These are phyloP conservation scores for Spinacia oleracea DNA, from an alignment of 179 eudicot species.

Conservation along the genomic window DNA sequence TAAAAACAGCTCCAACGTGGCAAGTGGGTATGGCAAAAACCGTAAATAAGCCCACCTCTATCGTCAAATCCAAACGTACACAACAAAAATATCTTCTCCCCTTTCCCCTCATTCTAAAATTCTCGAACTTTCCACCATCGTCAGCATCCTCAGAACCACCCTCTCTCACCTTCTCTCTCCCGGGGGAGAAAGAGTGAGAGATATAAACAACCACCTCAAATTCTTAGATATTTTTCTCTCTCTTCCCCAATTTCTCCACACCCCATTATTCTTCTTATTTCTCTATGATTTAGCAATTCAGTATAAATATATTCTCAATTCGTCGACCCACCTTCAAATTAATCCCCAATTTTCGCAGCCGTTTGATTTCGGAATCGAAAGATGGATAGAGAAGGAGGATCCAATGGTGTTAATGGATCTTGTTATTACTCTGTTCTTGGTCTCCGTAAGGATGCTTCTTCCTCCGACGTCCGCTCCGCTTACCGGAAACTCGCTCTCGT, in stretches of 20 bases:
- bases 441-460: conserved; percentile 64
- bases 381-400: conserved; percentile 66
- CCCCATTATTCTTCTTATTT: not conserved
- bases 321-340: conserved; percentile 8
- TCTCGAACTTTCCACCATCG: not conserved
- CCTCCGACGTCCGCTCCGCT: conserved; percentile 75
- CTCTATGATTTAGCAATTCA: not conserved
- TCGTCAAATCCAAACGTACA: not conserved
- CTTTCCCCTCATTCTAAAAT: not conserved
- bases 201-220: not conserved
- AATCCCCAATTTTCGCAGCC: not conserved
- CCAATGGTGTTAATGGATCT: conserved; percentile 33
- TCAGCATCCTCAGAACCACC: conserved; percentile 9
- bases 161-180: not conserved
- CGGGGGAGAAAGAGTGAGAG: not conserved
- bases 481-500: conserved; percentile 94
- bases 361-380: not conserved
- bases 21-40: not conserved
- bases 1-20: not conserved
- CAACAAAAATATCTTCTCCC: not conserved
- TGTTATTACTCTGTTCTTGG: conserved; percentile 82
- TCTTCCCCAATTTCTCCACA: not conserved
- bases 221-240: conserved; percentile 19
- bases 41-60: not conserved
- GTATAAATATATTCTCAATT: not conserved